Base-by-base conservation (phyloP, 2,329 filamentous ascomycete genomes). In the Microsporum canis region DNA sequence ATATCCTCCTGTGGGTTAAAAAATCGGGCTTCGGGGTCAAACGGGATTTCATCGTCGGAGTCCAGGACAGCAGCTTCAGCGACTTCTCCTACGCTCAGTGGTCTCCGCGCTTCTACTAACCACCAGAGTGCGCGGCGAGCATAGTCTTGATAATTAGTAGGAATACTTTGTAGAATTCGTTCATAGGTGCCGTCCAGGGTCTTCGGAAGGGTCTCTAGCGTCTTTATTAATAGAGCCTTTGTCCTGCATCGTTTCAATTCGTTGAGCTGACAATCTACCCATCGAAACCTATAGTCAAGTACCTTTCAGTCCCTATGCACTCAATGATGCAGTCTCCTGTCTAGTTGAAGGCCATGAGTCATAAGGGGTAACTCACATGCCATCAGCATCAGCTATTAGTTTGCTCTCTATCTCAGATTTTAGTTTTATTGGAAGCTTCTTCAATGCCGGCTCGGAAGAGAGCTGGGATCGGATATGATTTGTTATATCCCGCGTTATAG, bases 221-320 rank as follows among this genome's bases (percentile, higher is more conserved):
- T 53, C 29, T 53, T 27, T 33, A 31, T 34, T 27, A 53, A 33
- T 2, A 53, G 47, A 2, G 7, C 59, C 7, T 61, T 60, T 45
- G 64, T 63, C 5, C 66, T 39, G 58, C 66, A 69, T 10, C 62
- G 61, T 45, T 65, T 55, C 23, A 71, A 61, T 17, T 61, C 62
- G 34, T 68, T 65, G 38, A 71, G 62, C 51, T 70, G 67, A 49
- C 69, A 71, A 56, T 62, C 62, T 12, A 65, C 68, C 68, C 66
- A 69, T 10, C 67, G 63, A 63, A 71, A 70, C 67, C 66, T 69
- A 51, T 33, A 17, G 61, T 29, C 47, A 49, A 56, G 27, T 33
- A 45, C 61, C 14, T 62, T 34, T 41, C 7, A 49, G 6, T 49
- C 27, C 17, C 17, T 23, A 23, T 23, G 17, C 17, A 23, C 17